Base-by-base conservation (phyloP, 495 filamentous ascomycete species). In the Xylaria venustula region DNA sequence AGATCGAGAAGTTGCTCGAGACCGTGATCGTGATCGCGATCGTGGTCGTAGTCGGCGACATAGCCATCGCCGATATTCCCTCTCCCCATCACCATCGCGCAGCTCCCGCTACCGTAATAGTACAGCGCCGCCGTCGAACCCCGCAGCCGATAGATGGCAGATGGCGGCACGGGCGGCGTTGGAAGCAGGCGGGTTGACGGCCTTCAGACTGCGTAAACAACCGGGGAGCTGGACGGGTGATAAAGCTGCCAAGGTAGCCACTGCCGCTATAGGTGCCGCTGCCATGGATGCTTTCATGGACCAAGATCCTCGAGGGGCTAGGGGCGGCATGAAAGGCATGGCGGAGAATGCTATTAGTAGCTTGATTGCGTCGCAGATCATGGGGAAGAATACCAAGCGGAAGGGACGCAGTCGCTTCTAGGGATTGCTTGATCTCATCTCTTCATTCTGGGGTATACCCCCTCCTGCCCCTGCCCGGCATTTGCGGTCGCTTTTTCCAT, bases 251-350 rank as follows among this genome's bases (percentile, higher is more conserved):
- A 70, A 70, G 28, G 54, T 79, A 7, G 75, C 74, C 14, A 77
- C 73, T 12, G 77, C 77, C 5, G 77, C 77, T 4, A 26, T 79
- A 12, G 75, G 75, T 0, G 77, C 77, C 7, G 77, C 70, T 6
- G 75, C 70, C 6, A 69, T 72, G 40, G 73, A 76, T 15, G 73
- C 69, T 0, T 71, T 75, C 25, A 65, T 69, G 45, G 69, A 71
- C 22, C 63, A 69, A 32, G 69, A 71, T 47, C 69, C 69, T 2
- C 56, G 69, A 1, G 64, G 42, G 14, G 36, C 66, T 8, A 58
- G 51, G 19, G 22, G 22, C 23, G 69, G 69, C 9, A 47, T 71
- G 11, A 71, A 64, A 23, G 67, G 69, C 0, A 65, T 69, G 25
- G 69, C 69, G 14, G 69, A 71, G 58, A 67, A 55, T 22, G 66